These are phyloP conservation scores for Lodderomyces beijingensis DNA, from an alignment of 1,139 yeast species.

Conservation along the genomic window DNA sequence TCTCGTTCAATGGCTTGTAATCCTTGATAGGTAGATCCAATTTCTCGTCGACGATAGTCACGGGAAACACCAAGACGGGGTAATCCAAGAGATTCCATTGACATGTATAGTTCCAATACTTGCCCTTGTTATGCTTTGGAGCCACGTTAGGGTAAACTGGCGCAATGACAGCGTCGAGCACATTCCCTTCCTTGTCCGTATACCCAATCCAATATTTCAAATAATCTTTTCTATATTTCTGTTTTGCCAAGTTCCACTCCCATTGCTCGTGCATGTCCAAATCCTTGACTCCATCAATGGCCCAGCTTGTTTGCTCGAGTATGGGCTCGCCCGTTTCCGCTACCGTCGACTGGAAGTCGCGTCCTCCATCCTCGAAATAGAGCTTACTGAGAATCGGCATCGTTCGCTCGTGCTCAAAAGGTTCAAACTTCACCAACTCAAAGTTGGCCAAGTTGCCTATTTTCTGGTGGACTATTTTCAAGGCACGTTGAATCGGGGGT, in stretches of 20 bases:
- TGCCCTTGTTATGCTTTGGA: slow-evolving; percentile 17
- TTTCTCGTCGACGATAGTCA: slow-evolving; percentile 15
- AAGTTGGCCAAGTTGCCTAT: slow-evolving; percentile 12
- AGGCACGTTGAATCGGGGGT: slow-evolving; percentile 22
- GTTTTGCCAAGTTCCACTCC: slow-evolving; percentile 20
- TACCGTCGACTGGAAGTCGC: slow-evolving; percentile 16
- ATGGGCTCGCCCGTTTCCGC: slow-evolving; percentile 18
- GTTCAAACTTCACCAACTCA: slow-evolving; percentile 17
- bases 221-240: slow-evolving; percentile 18
- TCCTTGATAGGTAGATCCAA: slow-evolving; percentile 12
- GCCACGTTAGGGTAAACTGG: slow-evolving; percentile 22
- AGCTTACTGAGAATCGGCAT: slow-evolving; percentile 14
- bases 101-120: slow-evolving; percentile 21
- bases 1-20: slow-evolving; percentile 12
- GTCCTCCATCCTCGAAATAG: slow-evolving; percentile 22
- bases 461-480: slow-evolving; percentile 15
- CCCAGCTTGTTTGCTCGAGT: slow-evolving; percentile 19
- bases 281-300: slow-evolving; percentile 13
- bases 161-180: slow-evolving; percentile 19
- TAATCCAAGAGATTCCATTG: slow-evolving; percentile 23
- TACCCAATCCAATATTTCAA: slow-evolving; percentile 16
- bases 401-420: slow-evolving; percentile 15
- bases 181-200: slow-evolving; percentile 30
- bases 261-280: slow-evolving; percentile 15
- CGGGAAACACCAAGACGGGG: slow-evolving; percentile 20